phyloP scores from a whole-genome alignment of 2,329 filamentous ascomycete species.

The Fusarium coffeatum region DNA sequence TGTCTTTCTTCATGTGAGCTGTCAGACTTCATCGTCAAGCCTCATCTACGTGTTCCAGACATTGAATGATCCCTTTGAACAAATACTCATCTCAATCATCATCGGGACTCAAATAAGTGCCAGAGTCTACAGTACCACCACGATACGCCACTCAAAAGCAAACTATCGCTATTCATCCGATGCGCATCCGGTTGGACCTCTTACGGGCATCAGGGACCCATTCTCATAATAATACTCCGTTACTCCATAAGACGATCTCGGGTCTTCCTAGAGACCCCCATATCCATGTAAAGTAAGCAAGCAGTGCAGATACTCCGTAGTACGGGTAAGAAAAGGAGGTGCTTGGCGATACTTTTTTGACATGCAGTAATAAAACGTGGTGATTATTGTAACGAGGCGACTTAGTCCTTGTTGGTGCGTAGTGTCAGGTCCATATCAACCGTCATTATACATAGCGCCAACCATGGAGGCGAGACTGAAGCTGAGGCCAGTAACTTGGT shows the following conservation, averaged over 20 bases:
- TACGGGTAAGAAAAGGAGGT: constrained; percentile 45
- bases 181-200: constrained; percentile 19
- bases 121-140: background rate
- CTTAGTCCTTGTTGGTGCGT: constrained; percentile 23
- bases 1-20: constrained; percentile 17
- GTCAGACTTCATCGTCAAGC: constrained; percentile 30
- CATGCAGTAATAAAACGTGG: constrained; percentile 29
- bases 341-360: constrained; percentile 30
- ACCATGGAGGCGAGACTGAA: constrained; percentile 1
- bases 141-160: constrained; percentile 8
- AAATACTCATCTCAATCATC: constrained; percentile 27
- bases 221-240: constrained; percentile 5
- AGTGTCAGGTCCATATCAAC: constrained; percentile 29
- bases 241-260: constrained; percentile 36
- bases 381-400: constrained; percentile 25
- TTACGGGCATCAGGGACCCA: constrained; percentile 28
- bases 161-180: constrained; percentile 17
- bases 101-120: constrained; percentile 19
- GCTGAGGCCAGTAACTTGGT: constrained; percentile 4
- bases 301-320: background rate
- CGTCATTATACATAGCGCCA: constrained; percentile 26
- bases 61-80: constrained; percentile 16
- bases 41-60: constrained; percentile 33
- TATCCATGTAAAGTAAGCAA: constrained; percentile 3
- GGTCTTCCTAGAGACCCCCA: constrained; percentile 34